phyloP scores from a whole-genome alignment of 2,329 filamentous ascomycete species.

The Aspergillus sp. region DNA sequence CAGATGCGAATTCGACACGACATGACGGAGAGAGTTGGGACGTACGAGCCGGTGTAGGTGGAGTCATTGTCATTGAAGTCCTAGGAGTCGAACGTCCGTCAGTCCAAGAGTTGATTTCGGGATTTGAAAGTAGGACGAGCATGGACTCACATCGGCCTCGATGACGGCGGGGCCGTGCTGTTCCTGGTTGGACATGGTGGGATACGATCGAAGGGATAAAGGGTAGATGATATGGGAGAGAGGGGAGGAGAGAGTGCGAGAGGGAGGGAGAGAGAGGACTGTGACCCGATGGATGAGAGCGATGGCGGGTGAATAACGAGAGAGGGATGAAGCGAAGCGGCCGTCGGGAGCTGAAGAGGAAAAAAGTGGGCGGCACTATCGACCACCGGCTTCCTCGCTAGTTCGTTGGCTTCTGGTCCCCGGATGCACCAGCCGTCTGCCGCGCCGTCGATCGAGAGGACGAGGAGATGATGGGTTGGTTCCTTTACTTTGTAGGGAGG shows the following conservation, averaged over 20 bases:
- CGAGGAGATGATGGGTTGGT: too few relatives aligned
- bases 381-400: not conserved
- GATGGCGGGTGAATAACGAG: not conserved
- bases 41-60: slow-evolving; percentile 27
- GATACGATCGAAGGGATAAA: not conserved
- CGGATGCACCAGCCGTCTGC: not conserved
- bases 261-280: too few relatives aligned
- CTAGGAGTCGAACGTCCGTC: slow-evolving; percentile 13
- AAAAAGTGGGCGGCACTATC: not conserved
- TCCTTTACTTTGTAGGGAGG: too few relatives aligned
- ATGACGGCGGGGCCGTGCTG: slow-evolving; percentile 15
- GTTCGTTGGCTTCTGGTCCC: not conserved
- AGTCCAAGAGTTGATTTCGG: not conserved
- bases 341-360: not conserved
- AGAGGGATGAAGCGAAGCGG: not conserved
- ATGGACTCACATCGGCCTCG: slow-evolving; percentile 26
- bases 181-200: not conserved
- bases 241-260: not conserved
- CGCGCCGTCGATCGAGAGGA: not conserved
- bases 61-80: slow-evolving; percentile 25
- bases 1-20: not conserved
- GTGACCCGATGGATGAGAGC: too few relatives aligned
- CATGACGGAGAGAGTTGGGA: not conserved
- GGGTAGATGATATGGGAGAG: not conserved
- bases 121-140: not conserved